Evolutionary conservation across 1,284 basidiomycete species (phyloP), one percentile per base, ranked within the genome.

Genomic region (Mycosarcoma mackinlayi): DNA sequence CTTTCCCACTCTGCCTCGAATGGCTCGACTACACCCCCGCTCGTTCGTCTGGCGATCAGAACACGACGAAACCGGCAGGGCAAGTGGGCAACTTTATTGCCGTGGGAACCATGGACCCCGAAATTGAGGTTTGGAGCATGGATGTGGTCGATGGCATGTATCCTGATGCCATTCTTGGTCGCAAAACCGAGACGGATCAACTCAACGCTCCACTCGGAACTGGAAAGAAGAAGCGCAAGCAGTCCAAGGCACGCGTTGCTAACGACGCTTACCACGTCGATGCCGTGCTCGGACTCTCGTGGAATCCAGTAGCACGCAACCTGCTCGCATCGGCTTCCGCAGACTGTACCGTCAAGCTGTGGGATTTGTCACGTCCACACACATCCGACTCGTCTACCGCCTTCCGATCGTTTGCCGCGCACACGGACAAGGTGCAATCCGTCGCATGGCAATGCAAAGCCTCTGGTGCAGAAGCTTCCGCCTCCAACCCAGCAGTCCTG

Each of bases 101-200:
- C 2, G 94, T 98, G 14, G 95, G 94, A 10, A 95, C 94, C 4
- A 90, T 98, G 74, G 95, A 98, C 75, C 95, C 95, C 14, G 93
- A 95, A 79, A 98, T 99, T 75, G 96, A 99, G 84, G 94, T 99
- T 75, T 98, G 95, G 94, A 93, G 92, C 39, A 87, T 98, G 71
- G 94, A 98, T 82, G 87, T 91, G 23, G 87, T 98, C 51, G 96
- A 98, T 78, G 90, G 92, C 10, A 90, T 98, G 86, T 98, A 96
- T 82, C 96, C 96, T 0, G 89, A 92, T 70, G 90, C 91, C 58
- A 89, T 99, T 54, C 89, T 98, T 24, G 96, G 96, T 10, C 89
- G 92, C 38, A 90, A 91, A 4, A 90, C 65, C 23, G 56, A 66
- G 28, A 80, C 78, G 3, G 60, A 75, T 19, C 24, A 24, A 10